Percentiles rank a stretch among this genome's conserved stretches.
These are phyloP conservation scores for Suillus bovinus DNA, from an alignment of 768 basidiomycete species.

Conservation along the genomic window DNA sequence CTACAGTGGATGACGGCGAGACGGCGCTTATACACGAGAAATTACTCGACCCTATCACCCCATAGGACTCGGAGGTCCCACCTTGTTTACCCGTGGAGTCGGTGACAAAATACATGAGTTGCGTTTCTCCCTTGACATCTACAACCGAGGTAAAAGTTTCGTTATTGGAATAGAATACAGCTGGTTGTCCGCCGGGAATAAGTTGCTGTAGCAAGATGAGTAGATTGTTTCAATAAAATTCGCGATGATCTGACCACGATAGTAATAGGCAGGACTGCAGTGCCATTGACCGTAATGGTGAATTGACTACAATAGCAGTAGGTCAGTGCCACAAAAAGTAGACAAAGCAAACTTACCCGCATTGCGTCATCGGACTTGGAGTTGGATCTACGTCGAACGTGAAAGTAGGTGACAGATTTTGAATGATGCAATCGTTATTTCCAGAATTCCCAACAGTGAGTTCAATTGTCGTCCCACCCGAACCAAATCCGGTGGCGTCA, in stretches of 20 bases:
- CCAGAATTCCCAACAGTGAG: slow-evolving; percentile 48
- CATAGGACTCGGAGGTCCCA: slow-evolving; percentile 53
- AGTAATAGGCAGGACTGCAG: slow-evolving; percentile 49
- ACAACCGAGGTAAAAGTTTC: slow-evolving; percentile 51
- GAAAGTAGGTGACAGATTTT: slow-evolving; percentile 44
- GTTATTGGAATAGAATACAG: slow-evolving; percentile 41
- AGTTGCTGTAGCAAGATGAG: slow-evolving; percentile 43
- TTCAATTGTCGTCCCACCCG: slow-evolving; percentile 46
- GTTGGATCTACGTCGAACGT: slow-evolving; percentile 44
- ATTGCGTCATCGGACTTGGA: slow-evolving; percentile 55
- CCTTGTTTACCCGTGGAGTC: slow-evolving; percentile 53
- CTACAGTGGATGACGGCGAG: slow-evolving; percentile 54
- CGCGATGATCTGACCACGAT: slow-evolving; percentile 42
- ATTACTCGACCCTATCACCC: slow-evolving; percentile 48
- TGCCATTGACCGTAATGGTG: slow-evolving; percentile 32
- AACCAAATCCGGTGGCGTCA: background rate
- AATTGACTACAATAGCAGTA: slow-evolving; percentile 39
- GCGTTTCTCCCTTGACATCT: slow-evolving; percentile 56
- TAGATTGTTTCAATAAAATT: background rate
- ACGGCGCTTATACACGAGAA: slow-evolving; percentile 48
- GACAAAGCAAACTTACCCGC: slow-evolving; percentile 44
- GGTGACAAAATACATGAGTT: slow-evolving; percentile 55
- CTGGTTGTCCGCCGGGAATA: slow-evolving; percentile 61
- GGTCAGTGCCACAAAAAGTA: slow-evolving; percentile 9
- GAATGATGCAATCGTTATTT: slow-evolving; percentile 46